Evolutionary conservation across 2,329 filamentous ascomycete species (phyloP).

Genomic region (Aspergillus spinulosporus): DNA sequence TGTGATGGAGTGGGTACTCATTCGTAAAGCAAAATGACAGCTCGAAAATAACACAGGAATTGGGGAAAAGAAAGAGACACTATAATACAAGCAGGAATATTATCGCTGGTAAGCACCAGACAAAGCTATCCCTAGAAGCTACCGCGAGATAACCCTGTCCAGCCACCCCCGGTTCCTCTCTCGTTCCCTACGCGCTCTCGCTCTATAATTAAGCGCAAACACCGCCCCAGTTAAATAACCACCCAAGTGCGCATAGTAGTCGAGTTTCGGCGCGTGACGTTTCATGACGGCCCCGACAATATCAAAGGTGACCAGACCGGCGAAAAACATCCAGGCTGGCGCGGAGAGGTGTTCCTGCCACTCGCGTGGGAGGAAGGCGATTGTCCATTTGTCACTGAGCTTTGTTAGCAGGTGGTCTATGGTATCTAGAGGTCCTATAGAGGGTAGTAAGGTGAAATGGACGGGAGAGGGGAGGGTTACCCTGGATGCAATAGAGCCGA

Average conservation of each 20-base stretch:
- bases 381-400: slow-evolving; percentile 42
- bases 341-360: slow-evolving; percentile 45
- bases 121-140: neutral
- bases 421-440: neutral
- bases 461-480: slow-evolving; percentile 29
- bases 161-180: slow-evolving; percentile 21
- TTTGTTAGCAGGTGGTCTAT: neutral
- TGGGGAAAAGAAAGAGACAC: neutral
- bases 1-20: neutral
- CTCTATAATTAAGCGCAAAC: slow-evolving; percentile 20
- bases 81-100: neutral
- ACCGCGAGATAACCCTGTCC: slow-evolving; percentile 11
- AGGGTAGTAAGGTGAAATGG: too few species aligned
- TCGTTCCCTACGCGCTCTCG: slow-evolving; percentile 15
- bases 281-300: slow-evolving; percentile 34
- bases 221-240: slow-evolving; percentile 41
- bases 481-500: slow-evolving; percentile 50
- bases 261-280: slow-evolving; percentile 35
- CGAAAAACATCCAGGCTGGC: slow-evolving; percentile 41
- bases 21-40: neutral
- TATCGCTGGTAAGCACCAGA: neutral
- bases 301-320: slow-evolving; percentile 40
- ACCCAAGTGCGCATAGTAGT: slow-evolving; percentile 46
- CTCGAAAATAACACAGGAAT: neutral
- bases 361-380: slow-evolving; percentile 43